Evolutionary conservation across 176 grass and related monocot species (phyloP), one percentile per base, ranked within the genome.

Genomic region (Musa beccarii): DNA sequence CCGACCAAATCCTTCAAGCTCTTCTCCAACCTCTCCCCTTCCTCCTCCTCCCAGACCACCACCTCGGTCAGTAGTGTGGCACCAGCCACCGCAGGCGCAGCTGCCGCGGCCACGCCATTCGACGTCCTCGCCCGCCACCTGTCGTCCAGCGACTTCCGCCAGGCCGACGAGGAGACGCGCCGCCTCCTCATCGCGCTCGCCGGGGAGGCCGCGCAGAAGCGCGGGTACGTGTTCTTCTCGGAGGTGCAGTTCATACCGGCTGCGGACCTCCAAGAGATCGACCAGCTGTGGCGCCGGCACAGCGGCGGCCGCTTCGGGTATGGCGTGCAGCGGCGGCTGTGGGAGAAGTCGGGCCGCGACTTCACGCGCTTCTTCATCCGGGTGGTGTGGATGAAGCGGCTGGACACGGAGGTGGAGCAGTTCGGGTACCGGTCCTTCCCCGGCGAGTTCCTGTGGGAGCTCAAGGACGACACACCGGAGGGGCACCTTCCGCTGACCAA

Each of bases 181-280:
- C 82, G 86, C 1, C 91, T 94, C 64, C 76, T 99, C 69, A 99
- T 99, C 49, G 76, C 69, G 22, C 91, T 99, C 1, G 91, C 96
- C 0, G 96, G 96, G 1, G 96, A 94, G 75, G 10, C 96, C 1
- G 96, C 96, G 2, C 86, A 88, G 65, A 86, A 84, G 51, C 86
- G 91, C 65, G 96, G 96, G 22, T 99, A 99, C 15, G 89, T 99
- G 34, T 99, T 99, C 96, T 99, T 99, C 85, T 94, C 96, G 0
- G 91, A 99, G 81, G 86, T 94, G 20, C 86, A 99, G 68, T 95
- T 99, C 76, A 88, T 99, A 67, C 71, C 83, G 0, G 17, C 79
- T 0, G 84, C 78, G 24, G 86, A 94, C 80, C 89, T 99, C 22
- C 67, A 25, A 5, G 79, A 82, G 81, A 94, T 99, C 29, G 96